Percentiles rank a stretch among this genome's conserved stretches.
Conservation (phyloP, 257 asterid species). For the Solanum megistacrolobum region DNA sequence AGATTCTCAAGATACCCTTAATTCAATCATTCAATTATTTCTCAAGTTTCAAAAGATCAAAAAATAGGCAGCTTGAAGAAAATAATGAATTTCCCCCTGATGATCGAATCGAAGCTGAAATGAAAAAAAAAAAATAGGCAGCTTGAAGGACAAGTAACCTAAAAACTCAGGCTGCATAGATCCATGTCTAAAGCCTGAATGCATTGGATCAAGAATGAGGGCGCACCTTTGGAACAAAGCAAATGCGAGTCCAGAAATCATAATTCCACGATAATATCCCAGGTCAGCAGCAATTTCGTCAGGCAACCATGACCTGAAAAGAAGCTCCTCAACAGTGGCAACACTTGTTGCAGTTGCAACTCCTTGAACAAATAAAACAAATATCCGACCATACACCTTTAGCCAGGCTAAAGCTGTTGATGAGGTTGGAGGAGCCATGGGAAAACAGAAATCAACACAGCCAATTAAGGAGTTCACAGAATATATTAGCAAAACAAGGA, state of each 20-base stretch:
- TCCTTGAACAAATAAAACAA: conserved; percentile 42
- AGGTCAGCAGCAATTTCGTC: conserved; percentile 79
- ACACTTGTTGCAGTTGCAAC: conserved; percentile 52
- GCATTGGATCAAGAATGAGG: neutral
- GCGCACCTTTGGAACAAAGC: conserved; percentile 68
- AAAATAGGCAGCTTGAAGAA: neutral
- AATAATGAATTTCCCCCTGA: neutral
- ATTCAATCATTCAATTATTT: neutral
- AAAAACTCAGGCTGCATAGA: neutral
- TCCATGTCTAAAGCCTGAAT: neutral
- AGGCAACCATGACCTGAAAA: conserved; percentile 91
- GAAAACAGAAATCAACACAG: conserved; percentile 51
- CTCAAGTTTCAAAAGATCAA: neutral
- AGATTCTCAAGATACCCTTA: neutral
- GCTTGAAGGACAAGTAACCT: neutral
- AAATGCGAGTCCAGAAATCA: conserved; percentile 70
- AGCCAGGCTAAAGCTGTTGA: conserved; percentile 37
- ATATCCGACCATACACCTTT: conserved; percentile 37
- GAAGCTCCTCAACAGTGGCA: conserved; percentile 74
- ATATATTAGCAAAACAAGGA: conserved; percentile 56
- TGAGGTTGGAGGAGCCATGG: conserved; percentile 34
- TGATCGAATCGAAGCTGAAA: neutral
- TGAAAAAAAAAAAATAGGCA: neutral
- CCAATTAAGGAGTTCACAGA: conserved; percentile 55
- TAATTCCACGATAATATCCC: conserved; percentile 64